phyloP scores from a whole-genome alignment of 169 alveolate genomes.

The Amoebophrya sp. region DNA sequence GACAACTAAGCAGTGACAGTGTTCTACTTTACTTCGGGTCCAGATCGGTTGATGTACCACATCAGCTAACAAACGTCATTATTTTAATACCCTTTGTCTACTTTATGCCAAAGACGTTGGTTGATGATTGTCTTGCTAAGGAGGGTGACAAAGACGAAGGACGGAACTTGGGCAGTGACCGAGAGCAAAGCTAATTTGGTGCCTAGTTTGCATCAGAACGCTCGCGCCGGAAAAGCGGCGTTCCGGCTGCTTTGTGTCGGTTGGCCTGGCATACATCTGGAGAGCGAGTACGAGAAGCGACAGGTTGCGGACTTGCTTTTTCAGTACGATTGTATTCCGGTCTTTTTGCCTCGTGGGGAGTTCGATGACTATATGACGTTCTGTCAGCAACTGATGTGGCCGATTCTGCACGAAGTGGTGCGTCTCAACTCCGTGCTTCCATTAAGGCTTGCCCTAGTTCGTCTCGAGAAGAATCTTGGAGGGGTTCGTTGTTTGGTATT shows the following conservation, averaged over 20 bases:
- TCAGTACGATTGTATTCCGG: constrained; percentile 38
- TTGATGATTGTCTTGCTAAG: too few relatives aligned
- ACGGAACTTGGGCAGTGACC: background rate
- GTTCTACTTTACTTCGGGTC: background rate
- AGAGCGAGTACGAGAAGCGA: constrained; percentile 24
- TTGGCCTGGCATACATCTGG: constrained; percentile 37
- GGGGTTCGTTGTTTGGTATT: too few relatives aligned
- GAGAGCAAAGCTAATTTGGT: constrained; percentile 25
- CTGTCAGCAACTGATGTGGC: constrained; percentile 41
- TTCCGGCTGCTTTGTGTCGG: constrained; percentile 37
- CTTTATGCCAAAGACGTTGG: background rate
- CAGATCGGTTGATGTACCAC: background rate
- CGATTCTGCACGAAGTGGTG: constrained; percentile 46
- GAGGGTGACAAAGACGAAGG: background rate
- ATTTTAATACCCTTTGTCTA: background rate
- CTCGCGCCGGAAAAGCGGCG: constrained; percentile 36
- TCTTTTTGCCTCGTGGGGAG: constrained; percentile 32
- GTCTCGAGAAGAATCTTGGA: too few relatives aligned
- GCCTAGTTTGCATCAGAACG: background rate
- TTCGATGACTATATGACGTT: constrained; percentile 27
- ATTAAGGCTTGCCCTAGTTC: too few relatives aligned
- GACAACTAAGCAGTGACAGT: background rate
- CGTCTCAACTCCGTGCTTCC: constrained; percentile 25
- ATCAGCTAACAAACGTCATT: background rate
- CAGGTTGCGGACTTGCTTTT: constrained; percentile 24